Evolutionary conservation across 345 rosid species (phyloP).

Genomic region (Microcos paniculata): DNA sequence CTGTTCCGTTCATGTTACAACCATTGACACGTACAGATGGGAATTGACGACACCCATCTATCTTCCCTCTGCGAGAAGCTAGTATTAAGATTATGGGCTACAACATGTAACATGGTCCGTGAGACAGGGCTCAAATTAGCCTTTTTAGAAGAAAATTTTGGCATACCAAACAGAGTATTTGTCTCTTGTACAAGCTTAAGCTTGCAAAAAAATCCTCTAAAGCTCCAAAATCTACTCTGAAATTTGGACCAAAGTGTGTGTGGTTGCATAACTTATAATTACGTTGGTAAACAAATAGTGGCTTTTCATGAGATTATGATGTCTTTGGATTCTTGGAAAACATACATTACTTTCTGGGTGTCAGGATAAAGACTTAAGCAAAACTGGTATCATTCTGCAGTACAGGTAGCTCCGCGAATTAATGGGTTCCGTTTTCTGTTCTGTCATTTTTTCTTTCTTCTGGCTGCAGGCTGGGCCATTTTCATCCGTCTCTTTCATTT

Average conservation of each 20-base stretch:
- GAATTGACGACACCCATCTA: background rate
- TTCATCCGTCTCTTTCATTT: conserved; percentile 17
- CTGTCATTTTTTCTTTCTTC: background rate
- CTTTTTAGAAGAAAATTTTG: background rate
- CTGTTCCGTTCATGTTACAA: background rate
- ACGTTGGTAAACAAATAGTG: background rate
- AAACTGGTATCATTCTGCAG: conserved; percentile 12
- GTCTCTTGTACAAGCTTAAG: background rate
- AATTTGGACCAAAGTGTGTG: too few relatives aligned
- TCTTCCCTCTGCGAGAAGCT: background rate
- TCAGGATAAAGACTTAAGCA: conserved; percentile 38
- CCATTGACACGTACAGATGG: background rate
- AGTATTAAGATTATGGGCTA: background rate
- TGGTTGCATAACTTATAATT: too few relatives aligned
- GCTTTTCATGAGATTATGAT: conserved; percentile 13
- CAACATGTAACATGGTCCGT: background rate
- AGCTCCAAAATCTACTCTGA: too few relatives aligned
- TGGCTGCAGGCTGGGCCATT: background rate
- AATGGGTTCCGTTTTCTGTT: conserved; percentile 13
- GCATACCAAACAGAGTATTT: too few relatives aligned
- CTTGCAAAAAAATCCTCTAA: too few relatives aligned
- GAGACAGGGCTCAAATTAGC: background rate
- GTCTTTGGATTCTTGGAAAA: conserved; percentile 28
- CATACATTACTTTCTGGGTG: conserved; percentile 24
- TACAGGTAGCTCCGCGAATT: conserved; percentile 21